A percentile compares a stretch with the other conserved stretches of the same genome.
These are phyloP conservation scores for Brassica rapa DNA, from an alignment of 345 rosid genomes.

Conservation along the genomic window DNA sequence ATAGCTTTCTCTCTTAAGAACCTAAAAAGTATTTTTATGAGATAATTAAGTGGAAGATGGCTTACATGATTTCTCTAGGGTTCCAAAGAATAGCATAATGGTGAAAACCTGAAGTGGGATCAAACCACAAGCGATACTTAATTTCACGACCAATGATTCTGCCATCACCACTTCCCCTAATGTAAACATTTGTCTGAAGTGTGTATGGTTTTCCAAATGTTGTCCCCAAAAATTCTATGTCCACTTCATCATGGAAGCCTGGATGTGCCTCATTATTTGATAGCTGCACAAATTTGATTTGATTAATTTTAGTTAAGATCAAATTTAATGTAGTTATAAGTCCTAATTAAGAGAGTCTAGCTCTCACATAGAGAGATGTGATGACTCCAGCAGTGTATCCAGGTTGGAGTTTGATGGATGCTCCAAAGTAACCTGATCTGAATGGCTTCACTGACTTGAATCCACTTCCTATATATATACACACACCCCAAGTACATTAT, in stretches of 20 bases:
- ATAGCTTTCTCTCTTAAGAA: not conserved
- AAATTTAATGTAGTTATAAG: not conserved
- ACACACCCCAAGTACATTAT: not conserved
- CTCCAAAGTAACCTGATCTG: slow-evolving; percentile 89
- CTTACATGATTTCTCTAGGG: slow-evolving; percentile 91
- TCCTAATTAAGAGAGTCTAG: not conserved
- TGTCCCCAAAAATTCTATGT: slow-evolving; percentile 42
- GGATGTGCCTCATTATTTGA: slow-evolving; percentile 90
- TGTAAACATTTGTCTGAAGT: slow-evolving; percentile 90
- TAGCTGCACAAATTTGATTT: slow-evolving; percentile 48
- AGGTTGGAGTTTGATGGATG: slow-evolving; percentile 79
- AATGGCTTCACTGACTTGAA: slow-evolving; percentile 81
- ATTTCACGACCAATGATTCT: slow-evolving; percentile 86
- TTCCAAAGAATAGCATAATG: slow-evolving; percentile 88
- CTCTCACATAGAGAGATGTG: slow-evolving; percentile 87
- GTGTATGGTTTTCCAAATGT: slow-evolving; percentile 90
- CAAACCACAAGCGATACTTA: slow-evolving; percentile 92
- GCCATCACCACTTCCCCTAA: slow-evolving; percentile 94
- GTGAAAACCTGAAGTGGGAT: slow-evolving; percentile 68
- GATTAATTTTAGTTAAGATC: not conserved
- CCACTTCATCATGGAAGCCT: slow-evolving; percentile 90
- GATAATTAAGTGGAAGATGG: not conserved
- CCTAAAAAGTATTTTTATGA: not conserved
- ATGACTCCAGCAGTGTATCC: slow-evolving; percentile 98
- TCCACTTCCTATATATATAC: slow-evolving; percentile 64